phyloP scores from a whole-genome alignment of 495 filamentous ascomycete genomes.

The Penicillium cosmopolitanum region DNA sequence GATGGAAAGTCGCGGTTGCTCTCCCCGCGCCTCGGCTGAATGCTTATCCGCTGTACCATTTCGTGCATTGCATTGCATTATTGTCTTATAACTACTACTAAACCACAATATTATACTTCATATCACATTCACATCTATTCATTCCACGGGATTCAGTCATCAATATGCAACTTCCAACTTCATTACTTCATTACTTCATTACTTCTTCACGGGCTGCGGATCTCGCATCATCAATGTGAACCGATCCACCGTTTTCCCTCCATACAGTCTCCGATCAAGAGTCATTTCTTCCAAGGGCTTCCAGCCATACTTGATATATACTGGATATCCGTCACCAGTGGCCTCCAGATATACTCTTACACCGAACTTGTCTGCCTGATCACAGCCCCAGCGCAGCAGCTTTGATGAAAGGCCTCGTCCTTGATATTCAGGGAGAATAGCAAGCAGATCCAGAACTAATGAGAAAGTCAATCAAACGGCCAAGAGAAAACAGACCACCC shows the following conservation, averaged over 20 bases:
- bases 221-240: slow-evolving; percentile 33
- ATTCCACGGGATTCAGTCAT: too few species aligned
- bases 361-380: slow-evolving; percentile 51
- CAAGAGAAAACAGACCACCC: neutral
- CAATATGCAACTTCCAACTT: neutral
- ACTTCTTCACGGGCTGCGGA: slow-evolving; percentile 9
- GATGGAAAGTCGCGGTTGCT: neutral
- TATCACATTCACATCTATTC: too few species aligned
- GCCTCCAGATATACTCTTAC: slow-evolving; percentile 57
- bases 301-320: slow-evolving; percentile 63
- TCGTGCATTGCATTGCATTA: too few species aligned
- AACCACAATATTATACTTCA: too few species aligned
- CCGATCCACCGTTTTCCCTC: slow-evolving; percentile 17
- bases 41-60: neutral
- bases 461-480: neutral
- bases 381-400: slow-evolving; percentile 53
- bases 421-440: slow-evolving; percentile 48
- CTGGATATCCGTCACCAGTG: slow-evolving; percentile 48
- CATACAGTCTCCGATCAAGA: slow-evolving; percentile 36
- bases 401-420: slow-evolving; percentile 52
- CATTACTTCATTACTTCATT: neutral
- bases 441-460: slow-evolving; percentile 49
- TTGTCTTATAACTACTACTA: too few species aligned
- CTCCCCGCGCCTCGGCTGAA: neutral
- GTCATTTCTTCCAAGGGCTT: slow-evolving; percentile 40